Base-by-base conservation (phyloP, 176 grass and related monocot species). In the Neostapfia colusana region DNA sequence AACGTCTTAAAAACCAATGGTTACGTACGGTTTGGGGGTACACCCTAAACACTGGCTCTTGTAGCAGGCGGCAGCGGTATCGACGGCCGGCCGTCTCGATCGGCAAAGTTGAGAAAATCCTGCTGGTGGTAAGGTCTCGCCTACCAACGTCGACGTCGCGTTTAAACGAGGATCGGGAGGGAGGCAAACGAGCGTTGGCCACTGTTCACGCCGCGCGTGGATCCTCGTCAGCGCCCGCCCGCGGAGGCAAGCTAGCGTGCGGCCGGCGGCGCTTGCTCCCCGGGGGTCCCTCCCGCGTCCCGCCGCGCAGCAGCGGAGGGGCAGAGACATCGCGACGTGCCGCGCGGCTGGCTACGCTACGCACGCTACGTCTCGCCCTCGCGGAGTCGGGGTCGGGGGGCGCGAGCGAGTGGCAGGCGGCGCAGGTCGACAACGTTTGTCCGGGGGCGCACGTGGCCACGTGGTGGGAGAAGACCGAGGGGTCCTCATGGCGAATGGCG, bases 191-290 rank as follows among this genome's bases (percentile, higher is more conserved):
- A 20, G 6, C 16, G 16, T 16, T 15, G 15, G 48, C 20, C 51
- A 20, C 21, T 54, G 31, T 31, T 31, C 31, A 31, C 31, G 31
- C 31, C 2, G 21, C 50, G 5, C 57, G 8, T 34, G 60, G n/a
- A 14, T 79, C 75, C 68, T 75, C 71, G 71, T 85, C 71, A 75
- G 42, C 58, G 8, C 35, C 53, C 43, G 43, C 10, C 43, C 43
- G 43, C 43, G 45, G 12, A 4, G 12, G 45, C 48, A 15, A 15
- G 55, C 15, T 2, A 39, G 56, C 72, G n/a, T 86, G 85, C 85
- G 85, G 85, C 72, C 77, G 31, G 31, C 31, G 1, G 84, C 56
- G 72, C 55, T 81, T 36, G 53, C 3, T 58, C 51, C 23, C 43
- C 10, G 31, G 31, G 31, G 31, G 31, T 31, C 81, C 73, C 34